These are phyloP conservation scores for Galeopsis tetrahit DNA, from an alignment of 257 asterid genomes.

Conservation along the genomic window DNA sequence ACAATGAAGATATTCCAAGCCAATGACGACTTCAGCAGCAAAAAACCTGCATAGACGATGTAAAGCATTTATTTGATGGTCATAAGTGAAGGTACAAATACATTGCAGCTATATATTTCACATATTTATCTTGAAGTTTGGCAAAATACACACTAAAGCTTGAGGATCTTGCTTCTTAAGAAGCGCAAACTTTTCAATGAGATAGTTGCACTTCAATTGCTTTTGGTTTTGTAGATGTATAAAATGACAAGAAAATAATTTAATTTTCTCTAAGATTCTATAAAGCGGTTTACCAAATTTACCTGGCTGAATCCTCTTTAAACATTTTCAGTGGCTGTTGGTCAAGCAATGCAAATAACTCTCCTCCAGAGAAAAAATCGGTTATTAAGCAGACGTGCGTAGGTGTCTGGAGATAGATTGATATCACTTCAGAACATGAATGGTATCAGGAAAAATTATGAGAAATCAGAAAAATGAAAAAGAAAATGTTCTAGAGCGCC, in stretches of 20 bases:
- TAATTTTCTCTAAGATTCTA: slow-evolving; percentile 3
- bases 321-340: slow-evolving; percentile 92
- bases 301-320: slow-evolving; percentile 98
- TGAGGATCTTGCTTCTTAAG: background rate
- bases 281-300: slow-evolving; percentile 27
- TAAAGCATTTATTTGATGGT: slow-evolving; percentile 19
- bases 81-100: slow-evolving; percentile 18
- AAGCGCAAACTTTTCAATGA: slow-evolving; percentile 7
- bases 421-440: slow-evolving; percentile 36
- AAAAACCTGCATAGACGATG: slow-evolving; percentile 64
- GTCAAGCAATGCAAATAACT: slow-evolving; percentile 90
- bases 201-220: slow-evolving; percentile 16
- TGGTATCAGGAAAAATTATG: slow-evolving; percentile 20
- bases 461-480: background rate
- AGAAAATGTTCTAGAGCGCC: slow-evolving; percentile 5
- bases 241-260: slow-evolving; percentile 19
- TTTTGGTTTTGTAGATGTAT: background rate
- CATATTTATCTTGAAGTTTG: slow-evolving; percentile 7
- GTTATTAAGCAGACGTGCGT: slow-evolving; percentile 98
- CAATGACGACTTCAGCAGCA: slow-evolving; percentile 92
- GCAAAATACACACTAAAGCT: background rate
- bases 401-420: slow-evolving; percentile 69
- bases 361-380: slow-evolving; percentile 97
- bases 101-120: background rate
- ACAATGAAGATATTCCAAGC: slow-evolving; percentile 98